phyloP scores from a whole-genome alignment of 2,329 filamentous ascomycete genomes.

The Cladosporium sp. region DNA sequence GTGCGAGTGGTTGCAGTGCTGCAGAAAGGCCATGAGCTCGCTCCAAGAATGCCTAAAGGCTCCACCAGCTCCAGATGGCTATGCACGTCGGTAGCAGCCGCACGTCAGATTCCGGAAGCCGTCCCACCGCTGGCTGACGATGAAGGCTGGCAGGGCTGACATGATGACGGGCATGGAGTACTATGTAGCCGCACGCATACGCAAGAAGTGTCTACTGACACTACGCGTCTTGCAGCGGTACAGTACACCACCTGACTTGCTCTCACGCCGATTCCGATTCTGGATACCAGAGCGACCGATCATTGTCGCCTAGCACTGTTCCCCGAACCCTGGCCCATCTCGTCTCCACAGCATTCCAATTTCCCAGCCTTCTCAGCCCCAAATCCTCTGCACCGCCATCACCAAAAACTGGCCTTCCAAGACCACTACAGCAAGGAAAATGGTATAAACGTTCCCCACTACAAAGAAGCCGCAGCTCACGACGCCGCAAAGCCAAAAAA shows the following conservation, averaged over 20 bases:
- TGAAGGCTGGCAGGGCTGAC: conserved; percentile 10
- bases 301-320: background rate
- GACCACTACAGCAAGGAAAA: background rate
- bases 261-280: background rate
- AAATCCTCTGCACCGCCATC: conserved; percentile 9
- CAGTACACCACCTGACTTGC: background rate
- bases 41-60: conserved; percentile 1
- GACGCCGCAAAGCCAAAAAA: background rate
- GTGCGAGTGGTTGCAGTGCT: background rate
- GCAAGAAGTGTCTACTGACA: background rate
- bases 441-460: background rate
- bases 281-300: background rate
- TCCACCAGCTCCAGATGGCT: background rate
- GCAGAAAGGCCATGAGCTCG: background rate
- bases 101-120: conserved; percentile 5
- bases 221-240: background rate
- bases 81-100: conserved; percentile 9
- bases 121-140: conserved; percentile 3
- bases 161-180: background rate
- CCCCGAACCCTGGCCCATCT: background rate
- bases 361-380: conserved; percentile 10
- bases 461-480: background rate
- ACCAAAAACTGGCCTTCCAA: background rate
- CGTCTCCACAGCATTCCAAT: conserved; percentile 6
- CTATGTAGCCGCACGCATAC: background rate